phyloP scores from a whole-genome alignment of 805 yeast species.

The Nakazawaea populi region DNA sequence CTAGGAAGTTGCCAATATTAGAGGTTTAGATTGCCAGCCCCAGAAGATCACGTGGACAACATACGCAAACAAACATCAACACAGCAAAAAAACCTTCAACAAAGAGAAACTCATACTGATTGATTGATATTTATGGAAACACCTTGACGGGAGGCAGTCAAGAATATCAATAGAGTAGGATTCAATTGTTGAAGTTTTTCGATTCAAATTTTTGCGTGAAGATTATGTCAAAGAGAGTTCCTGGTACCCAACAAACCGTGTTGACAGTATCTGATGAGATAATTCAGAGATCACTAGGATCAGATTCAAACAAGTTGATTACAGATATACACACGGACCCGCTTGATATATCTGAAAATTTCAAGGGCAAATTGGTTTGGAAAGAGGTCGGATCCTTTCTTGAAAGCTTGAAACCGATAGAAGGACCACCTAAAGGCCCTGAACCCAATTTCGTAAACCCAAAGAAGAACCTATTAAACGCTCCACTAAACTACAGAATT shows the following conservation, averaged over 20 bases:
- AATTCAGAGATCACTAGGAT: constrained; percentile 10
- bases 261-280: constrained; percentile 10
- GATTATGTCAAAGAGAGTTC: constrained; percentile 12
- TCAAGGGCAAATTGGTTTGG: constrained; percentile 19
- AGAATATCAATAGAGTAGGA: too few species aligned
- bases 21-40: not conserved
- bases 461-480: constrained; percentile 28
- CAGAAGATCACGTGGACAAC: not conserved
- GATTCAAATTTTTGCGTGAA: not conserved
- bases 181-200: not conserved
- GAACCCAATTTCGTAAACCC: constrained; percentile 3
- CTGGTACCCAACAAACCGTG: constrained; percentile 10
- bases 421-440: constrained; percentile 2
- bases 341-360: not conserved
- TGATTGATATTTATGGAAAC: too few species aligned
- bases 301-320: constrained; percentile 7
- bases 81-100: not conserved
- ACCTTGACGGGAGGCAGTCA: too few species aligned
- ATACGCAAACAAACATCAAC: not conserved
- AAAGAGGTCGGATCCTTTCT: constrained; percentile 28
- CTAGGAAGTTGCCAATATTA: too few species aligned
- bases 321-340: not conserved
- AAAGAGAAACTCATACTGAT: not conserved
- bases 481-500: constrained; percentile 35
- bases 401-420: constrained; percentile 21